Evolutionary conservation across 306 rosid genomes (phyloP).

Genomic region (Prunus mume): DNA sequence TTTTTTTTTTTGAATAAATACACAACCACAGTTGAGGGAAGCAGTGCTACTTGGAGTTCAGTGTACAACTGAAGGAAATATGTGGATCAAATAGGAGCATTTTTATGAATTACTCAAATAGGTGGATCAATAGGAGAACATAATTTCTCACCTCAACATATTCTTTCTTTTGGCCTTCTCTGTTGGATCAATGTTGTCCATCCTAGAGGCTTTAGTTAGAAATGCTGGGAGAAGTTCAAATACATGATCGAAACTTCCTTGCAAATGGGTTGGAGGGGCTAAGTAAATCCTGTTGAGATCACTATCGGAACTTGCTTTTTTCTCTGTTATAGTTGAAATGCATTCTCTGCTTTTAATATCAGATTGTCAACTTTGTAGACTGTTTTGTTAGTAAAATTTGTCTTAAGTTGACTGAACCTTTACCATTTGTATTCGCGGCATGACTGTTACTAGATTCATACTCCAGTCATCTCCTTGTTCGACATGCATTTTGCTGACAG

Average conservation of each 20-base stretch:
- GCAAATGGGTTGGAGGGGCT: background rate
- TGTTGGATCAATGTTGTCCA: too few relatives aligned
- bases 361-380: background rate
- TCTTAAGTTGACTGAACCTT: background rate
- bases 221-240: too few relatives aligned
- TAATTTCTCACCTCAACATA: too few relatives aligned
- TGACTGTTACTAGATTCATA: background rate
- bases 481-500: background rate
- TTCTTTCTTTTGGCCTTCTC: too few relatives aligned
- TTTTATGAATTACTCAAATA: background rate
- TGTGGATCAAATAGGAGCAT: background rate
- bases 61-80: too few relatives aligned
- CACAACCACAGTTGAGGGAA: too few relatives aligned
- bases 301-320: background rate
- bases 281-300: background rate
- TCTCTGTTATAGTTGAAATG: background rate
- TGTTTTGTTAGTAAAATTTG: background rate
- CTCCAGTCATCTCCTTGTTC: background rate
- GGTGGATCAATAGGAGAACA: background rate
- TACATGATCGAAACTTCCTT: background rate
- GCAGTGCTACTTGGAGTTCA: too few relatives aligned
- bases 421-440: background rate
- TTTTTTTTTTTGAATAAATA: too few relatives aligned
- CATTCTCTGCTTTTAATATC: background rate
- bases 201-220: too few relatives aligned